Evolutionary conservation across 1,139 yeast genomes (phyloP).

Genomic region (Hyphopichia wangnamkhiaoensis): DNA sequence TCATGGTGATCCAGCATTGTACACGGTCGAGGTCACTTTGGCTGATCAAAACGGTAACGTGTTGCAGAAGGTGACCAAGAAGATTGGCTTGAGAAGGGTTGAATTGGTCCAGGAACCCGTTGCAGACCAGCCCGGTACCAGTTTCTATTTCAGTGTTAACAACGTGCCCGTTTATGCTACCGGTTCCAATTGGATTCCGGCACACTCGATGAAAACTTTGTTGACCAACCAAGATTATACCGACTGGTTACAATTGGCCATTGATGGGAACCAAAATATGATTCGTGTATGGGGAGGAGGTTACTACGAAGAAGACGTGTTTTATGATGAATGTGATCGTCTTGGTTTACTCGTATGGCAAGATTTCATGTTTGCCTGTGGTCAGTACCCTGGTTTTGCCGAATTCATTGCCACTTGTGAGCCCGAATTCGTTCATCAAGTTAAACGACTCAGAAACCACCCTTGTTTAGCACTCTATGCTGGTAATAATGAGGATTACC

Average conservation of each 20-base stretch:
- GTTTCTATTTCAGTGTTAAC: conserved; percentile 45
- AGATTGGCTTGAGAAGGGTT: conserved; percentile 40
- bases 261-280: conserved; percentile 45
- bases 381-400: conserved; percentile 42
- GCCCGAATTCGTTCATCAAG: conserved; percentile 34
- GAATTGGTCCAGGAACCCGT: conserved; percentile 39
- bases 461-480: conserved; percentile 34
- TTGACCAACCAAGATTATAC: conserved; percentile 32
- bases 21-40: conserved; percentile 21
- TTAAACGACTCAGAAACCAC: conserved; percentile 38
- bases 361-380: conserved; percentile 57
- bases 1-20: conserved; percentile 37
- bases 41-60: conserved; percentile 5
- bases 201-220: conserved; percentile 37
- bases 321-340: conserved; percentile 45
- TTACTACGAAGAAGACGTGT: conserved; percentile 38
- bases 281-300: conserved; percentile 56
- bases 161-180: conserved; percentile 34
- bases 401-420: conserved; percentile 29
- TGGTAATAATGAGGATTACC: conserved; percentile 53
- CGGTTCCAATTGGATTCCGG: conserved; percentile 54
- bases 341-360: conserved; percentile 50
- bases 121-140: conserved; percentile 29
- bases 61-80: conserved; percentile 10
- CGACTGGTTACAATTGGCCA: conserved; percentile 32